Base-by-base conservation (phyloP, 306 rosid genomes). In the Vigna hirtella region DNA sequence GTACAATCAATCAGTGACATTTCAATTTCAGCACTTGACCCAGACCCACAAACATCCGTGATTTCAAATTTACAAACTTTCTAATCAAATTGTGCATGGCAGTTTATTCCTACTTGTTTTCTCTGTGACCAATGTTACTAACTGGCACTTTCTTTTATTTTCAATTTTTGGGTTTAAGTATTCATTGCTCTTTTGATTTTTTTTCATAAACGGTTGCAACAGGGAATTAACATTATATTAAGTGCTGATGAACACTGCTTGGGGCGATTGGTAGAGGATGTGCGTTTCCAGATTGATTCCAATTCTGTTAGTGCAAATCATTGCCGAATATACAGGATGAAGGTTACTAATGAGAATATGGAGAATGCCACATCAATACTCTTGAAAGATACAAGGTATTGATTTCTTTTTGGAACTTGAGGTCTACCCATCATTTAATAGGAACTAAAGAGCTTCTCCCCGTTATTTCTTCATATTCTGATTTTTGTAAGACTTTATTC, bases 331-430 rank as follows among this genome's bases (percentile, higher is more conserved):
- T 88, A 73, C 79, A 84, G 90, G 88, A 84, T 80, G 84, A 81
- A 48, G 38, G 81, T 77, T 56, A 78, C 84, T 63, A 78, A 77
- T 6, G 92, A 85, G 77, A 87, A 87, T 70, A 80, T 71, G 64
- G 90, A 88, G 58, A 73, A 61, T 24, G 45, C 81, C 14, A 50
- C 89, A 73, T 83, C 90, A 0, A 85, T 88, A 40, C 87, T 90
- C 66, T 70, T 95, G 81, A 89, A 91, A 79, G 99, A 95, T 87
- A 86, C 88, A 0, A 95, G 98, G 99, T 95, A 83, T 76, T 76
- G 71, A 72, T 38, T 48, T 72, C 24, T 42, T 77, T 52, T 24
- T 70, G 1, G 17, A 6, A 73, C 72, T 73, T 74, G 73, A 20
- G 45, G 40, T 72, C 50, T 40, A 50, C 26, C 47, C 22, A 6